Conservation (phyloP, 352 stramenopile species). For the Phytophthora pisi region DNA sequence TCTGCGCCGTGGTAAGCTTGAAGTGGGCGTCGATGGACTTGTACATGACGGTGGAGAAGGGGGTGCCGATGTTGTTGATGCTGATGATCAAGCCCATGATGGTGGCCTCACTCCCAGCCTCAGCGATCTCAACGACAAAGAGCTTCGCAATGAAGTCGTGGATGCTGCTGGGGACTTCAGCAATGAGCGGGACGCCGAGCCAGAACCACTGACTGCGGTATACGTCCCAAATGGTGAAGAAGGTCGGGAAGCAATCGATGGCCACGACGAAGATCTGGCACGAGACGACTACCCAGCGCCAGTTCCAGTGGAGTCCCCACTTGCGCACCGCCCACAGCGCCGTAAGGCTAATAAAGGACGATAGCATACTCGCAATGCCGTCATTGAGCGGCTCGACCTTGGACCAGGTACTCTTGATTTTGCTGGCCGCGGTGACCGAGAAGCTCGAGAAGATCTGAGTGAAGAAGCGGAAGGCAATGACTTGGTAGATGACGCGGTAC, state of each 20-base stretch:
- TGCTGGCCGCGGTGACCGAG: slow-evolving; percentile 26
- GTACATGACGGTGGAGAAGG: neutral
- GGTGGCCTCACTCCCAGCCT: neutral
- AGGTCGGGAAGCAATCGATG: slow-evolving; percentile 47
- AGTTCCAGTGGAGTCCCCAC: slow-evolving; percentile 62
- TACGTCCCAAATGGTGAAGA: slow-evolving; percentile 61
- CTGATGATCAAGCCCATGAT: neutral
- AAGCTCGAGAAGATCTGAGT: slow-evolving; percentile 42
- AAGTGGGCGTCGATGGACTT: neutral
- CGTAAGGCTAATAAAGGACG: slow-evolving; percentile 34
- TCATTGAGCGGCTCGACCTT: slow-evolving; percentile 37
- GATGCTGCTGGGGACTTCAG: slow-evolving; percentile 24
- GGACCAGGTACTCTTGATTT: slow-evolving; percentile 42
- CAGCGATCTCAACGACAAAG: slow-evolving; percentile 38
- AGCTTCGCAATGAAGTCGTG: neutral
- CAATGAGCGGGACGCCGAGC: slow-evolving; percentile 27
- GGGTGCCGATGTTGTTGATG: neutral
- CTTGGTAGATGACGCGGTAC: slow-evolving; percentile 41
- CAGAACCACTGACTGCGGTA: neutral
- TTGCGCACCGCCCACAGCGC: slow-evolving; percentile 43
- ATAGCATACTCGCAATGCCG: slow-evolving; percentile 31
- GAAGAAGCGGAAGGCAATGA: slow-evolving; percentile 42
- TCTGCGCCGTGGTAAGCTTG: neutral
- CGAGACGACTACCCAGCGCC: slow-evolving; percentile 41
- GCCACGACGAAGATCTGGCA: slow-evolving; percentile 42